Conservation (phyloP, 1,284 basidiomycete genomes). For the Mycosarcoma mackinlayi region DNA sequence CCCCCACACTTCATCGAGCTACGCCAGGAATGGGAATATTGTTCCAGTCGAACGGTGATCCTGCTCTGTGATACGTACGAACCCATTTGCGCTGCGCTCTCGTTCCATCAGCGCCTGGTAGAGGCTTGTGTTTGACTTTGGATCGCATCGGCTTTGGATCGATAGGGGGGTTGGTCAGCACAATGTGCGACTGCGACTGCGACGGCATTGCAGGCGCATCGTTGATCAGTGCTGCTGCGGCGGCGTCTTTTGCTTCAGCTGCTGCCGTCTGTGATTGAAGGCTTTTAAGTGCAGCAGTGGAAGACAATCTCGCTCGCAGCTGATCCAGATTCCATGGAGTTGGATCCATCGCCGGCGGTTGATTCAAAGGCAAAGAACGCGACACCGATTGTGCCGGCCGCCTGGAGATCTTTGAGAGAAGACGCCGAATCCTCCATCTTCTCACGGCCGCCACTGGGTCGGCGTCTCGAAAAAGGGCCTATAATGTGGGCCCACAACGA, state of each 20-base stretch:
- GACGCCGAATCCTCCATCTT: constrained; percentile 13
- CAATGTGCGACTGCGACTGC: constrained; percentile 5
- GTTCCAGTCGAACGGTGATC: constrained; percentile 5
- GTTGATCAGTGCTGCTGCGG: constrained; percentile 8
- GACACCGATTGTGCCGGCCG: not conserved
- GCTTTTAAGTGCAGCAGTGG: constrained; percentile 4
- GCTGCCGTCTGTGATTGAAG: not conserved
- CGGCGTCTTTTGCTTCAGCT: not conserved
- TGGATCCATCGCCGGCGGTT: not conserved
- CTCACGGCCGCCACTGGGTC: constrained; percentile 8
- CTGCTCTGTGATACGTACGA: not conserved
- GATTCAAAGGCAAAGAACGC: not conserved
- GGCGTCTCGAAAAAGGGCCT: not conserved
- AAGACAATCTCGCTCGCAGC: constrained; percentile 9
- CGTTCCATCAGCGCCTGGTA: not conserved
- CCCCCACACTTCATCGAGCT: too few relatives aligned
- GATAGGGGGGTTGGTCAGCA: not conserved
- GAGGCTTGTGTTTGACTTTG: not conserved
- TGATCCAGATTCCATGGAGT: not conserved
- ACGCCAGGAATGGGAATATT: constrained; percentile 10
- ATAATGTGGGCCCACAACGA: not conserved
- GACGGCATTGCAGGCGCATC: constrained; percentile 11
- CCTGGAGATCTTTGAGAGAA: constrained; percentile 11
- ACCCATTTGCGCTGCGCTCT: constrained; percentile 1
- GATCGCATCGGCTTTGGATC: not conserved